Base-by-base conservation (phyloP, 495 filamentous ascomycete genomes). In the Corynascus novoguineensis region DNA sequence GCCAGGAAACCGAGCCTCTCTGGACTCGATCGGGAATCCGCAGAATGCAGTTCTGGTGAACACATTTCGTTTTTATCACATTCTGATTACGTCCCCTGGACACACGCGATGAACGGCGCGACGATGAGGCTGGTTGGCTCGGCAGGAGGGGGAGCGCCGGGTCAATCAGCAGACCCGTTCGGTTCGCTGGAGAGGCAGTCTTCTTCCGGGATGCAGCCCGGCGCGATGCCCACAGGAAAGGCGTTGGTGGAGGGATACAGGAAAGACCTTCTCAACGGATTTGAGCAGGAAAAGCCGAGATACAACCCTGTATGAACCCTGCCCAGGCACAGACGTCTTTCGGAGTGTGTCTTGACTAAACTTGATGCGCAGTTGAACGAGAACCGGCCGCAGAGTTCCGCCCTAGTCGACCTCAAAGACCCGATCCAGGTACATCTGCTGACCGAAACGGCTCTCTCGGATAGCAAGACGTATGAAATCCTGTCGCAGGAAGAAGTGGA, bases 401-500 rank as follows among this genome's bases (percentile, higher is more conserved):
- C 69, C 29, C 62, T 73, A 14, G 73, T 81, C 56, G 73, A 82
- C 51, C 63, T 81, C 9, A 76, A 77, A 31, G 79, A 82, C 61
- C 73, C 78, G 21, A 78, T 82, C 34, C 79, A 82, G 58, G 68
- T 96, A 71, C 95, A 97, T 70, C 76, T 98, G 15, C 78, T 98
- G 52, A 92, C 92, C 60, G 92, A 97, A 72, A 97, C 90, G 27
- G 93, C 93, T 10, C 83, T 97, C 59, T 82, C 82, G 40, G 93
- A 98, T 70, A 92, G 89, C 69, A 82, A 83, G 62, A 72, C 83
- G 56, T 97, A 83, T 68, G 86, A 93, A 66, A 81, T 98, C 11
- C 75, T 97, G 17, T 90, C 92, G 0, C 84, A 90, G 42, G 91
- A 95, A 64, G 91, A 96, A 66, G 85, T 96, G 21, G 93, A 98